Percentiles rank a stretch among this genome's conserved stretches.
These are phyloP conservation scores for Sarocladiaceae sp. DNA, from an alignment of 2,329 filamentous ascomycete genomes.

Conservation along the genomic window DNA sequence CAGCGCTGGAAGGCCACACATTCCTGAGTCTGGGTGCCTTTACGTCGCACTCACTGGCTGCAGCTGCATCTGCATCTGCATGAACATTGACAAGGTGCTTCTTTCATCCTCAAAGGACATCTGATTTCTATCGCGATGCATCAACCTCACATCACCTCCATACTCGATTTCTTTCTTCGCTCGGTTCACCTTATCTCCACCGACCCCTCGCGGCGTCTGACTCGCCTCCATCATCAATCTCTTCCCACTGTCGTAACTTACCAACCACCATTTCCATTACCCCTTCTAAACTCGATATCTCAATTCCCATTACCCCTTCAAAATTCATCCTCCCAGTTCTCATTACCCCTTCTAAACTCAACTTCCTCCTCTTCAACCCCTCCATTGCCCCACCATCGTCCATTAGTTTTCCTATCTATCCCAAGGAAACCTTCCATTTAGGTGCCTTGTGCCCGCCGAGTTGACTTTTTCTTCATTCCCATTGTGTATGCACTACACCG, in stretches of 20 bases:
- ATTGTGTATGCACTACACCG: not conserved
- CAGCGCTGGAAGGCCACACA: no score
- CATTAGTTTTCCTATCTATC: not conserved
- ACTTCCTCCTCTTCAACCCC: not conserved
- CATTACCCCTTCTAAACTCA: not conserved
- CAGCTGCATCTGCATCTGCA: no score
- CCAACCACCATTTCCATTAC: not conserved
- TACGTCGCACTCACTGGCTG: no score
- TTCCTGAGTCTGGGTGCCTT: no score
- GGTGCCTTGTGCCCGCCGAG: not conserved
- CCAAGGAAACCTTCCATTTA: not conserved
- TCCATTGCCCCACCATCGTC: conserved; percentile 7
- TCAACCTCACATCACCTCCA: no score
- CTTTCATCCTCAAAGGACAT: no score
- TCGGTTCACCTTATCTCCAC: no score
- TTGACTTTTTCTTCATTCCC: not conserved
- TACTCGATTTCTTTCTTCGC: no score
- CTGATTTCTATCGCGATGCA: no score
- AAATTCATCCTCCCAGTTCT: not conserved
- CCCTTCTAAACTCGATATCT: not conserved
- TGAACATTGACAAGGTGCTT: no score
- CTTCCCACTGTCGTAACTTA: not conserved
- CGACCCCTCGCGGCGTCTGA: not conserved
- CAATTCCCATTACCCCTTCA: conserved; percentile 9
- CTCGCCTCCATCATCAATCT: not conserved